Percentiles rank a stretch among this genome's conserved stretches.
Evolutionary conservation across 352 stramenopile genomes (phyloP).

Genomic region (Hyphochytrium catenoides): DNA sequence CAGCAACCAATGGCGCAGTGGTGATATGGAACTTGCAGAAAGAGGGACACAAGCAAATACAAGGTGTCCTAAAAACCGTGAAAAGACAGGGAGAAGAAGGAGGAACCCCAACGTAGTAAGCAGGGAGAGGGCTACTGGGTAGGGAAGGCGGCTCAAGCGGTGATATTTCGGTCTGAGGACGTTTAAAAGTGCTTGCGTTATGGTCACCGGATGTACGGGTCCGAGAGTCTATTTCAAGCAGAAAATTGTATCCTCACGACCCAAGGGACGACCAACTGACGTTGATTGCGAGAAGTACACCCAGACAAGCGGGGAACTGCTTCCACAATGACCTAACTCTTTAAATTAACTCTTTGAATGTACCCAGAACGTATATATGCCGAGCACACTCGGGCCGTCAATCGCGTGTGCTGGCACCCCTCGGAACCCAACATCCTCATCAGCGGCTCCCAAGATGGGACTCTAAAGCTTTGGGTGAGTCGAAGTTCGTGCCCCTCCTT

Average conservation of each 20-base stretch:
- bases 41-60: conserved; percentile 59
- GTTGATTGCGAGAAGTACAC: too few species aligned
- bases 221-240: too few species aligned
- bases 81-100: not conserved
- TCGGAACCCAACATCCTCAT: conserved; percentile 46
- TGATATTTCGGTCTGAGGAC: too few species aligned
- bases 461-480: conserved; percentile 57
- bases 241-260: too few species aligned
- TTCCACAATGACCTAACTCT: too few species aligned
- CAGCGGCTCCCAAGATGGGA: conserved; percentile 57
- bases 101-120: not conserved
- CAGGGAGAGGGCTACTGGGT: not conserved
- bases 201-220: too few species aligned
- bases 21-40: conserved; percentile 64
- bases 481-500: not conserved
- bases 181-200: too few species aligned
- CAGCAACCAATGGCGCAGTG: conserved; percentile 47
- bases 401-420: conserved; percentile 63
- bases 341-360: too few species aligned
- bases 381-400: conserved; percentile 49
- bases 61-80: conserved; percentile 17
- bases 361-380: conserved; percentile 53
- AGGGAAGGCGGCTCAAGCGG: too few species aligned
- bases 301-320: too few species aligned
- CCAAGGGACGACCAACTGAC: too few species aligned